A percentile compares a stretch with the other conserved stretches of the same genome.
These are phyloP conservation scores for Clathrus columnatus DNA, from an alignment of 768 basidiomycete genomes.

Conservation along the genomic window DNA sequence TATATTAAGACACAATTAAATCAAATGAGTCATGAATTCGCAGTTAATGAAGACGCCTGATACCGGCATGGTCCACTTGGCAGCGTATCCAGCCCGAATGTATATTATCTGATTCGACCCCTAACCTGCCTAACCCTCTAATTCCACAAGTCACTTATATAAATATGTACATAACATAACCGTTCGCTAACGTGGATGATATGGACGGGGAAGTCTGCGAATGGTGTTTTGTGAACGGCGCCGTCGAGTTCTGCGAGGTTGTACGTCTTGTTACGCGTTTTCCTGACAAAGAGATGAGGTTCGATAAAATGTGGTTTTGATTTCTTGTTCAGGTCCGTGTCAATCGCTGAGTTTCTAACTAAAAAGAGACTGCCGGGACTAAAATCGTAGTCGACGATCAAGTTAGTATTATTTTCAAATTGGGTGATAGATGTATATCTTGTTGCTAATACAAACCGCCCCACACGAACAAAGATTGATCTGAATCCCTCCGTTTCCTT, in stretches of 20 bases:
- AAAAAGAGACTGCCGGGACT: conserved; percentile 18
- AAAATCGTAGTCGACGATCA: background rate
- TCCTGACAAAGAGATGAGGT: conserved; percentile 19
- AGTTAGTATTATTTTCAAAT: background rate
- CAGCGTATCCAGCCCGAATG: too few relatives aligned
- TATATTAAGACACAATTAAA: too few relatives aligned
- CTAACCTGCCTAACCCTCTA: too few relatives aligned
- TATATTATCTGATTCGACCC: too few relatives aligned
- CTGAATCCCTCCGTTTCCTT: too few relatives aligned
- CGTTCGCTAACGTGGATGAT: conserved; percentile 13
- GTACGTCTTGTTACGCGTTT: conserved; percentile 19
- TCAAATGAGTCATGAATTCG: too few relatives aligned
- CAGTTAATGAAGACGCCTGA: too few relatives aligned
- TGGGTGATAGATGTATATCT: conserved; percentile 1
- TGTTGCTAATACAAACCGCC: background rate
- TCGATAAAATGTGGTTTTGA: conserved; percentile 19
- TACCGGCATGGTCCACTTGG: too few relatives aligned
- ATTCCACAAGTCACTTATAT: too few relatives aligned
- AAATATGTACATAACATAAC: too few relatives aligned
- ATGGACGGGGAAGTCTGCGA: conserved; percentile 20
- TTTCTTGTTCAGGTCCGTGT: conserved; percentile 19
- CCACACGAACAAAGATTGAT: too few relatives aligned
- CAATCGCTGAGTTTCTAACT: conserved; percentile 7
- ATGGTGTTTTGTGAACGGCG: conserved; percentile 8
- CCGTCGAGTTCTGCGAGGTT: conserved; percentile 22